phyloP scores from a whole-genome alignment of 768 basidiomycete genomes.

The Stropharia rugosoannulata region DNA sequence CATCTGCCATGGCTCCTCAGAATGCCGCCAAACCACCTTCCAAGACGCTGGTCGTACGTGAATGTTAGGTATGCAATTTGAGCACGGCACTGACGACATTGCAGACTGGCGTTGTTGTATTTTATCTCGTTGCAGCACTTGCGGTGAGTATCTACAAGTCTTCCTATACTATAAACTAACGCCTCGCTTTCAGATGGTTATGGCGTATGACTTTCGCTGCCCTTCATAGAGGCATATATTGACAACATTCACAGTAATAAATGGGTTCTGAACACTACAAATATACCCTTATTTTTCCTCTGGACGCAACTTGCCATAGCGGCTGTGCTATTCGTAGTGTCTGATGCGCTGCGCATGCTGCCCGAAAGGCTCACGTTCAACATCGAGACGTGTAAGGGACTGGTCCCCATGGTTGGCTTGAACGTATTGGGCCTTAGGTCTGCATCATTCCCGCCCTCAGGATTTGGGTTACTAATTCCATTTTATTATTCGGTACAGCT shows the following conservation, averaged over 20 bases:
- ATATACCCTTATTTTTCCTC: slow-evolving; percentile 84
- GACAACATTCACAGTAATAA: slow-evolving; percentile 60
- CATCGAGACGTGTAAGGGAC: slow-evolving; percentile 61
- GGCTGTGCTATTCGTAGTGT: slow-evolving; percentile 67
- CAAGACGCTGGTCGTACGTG: slow-evolving; percentile 45
- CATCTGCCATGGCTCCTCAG: slow-evolving; percentile 11
- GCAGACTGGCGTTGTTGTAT: slow-evolving; percentile 75
- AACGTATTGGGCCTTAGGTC: slow-evolving; percentile 86
- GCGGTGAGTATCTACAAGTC: slow-evolving; percentile 54
- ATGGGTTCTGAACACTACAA: slow-evolving; percentile 82
- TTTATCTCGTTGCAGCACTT: slow-evolving; percentile 88
- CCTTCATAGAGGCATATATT: neutral
- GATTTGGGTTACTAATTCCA: neutral
- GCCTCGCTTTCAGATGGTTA: slow-evolving; percentile 67
- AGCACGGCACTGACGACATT: neutral
- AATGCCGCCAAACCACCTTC: slow-evolving; percentile 32
- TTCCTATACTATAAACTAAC: neutral
- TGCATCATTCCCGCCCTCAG: slow-evolving; percentile 1
- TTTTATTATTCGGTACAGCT: slow-evolving; percentile 39
- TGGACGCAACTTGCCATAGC: slow-evolving; percentile 81
- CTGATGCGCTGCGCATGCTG: slow-evolving; percentile 60
- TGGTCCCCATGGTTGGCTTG: slow-evolving; percentile 71
- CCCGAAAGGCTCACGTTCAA: slow-evolving; percentile 70
- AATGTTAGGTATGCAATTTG: neutral
- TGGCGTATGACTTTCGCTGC: slow-evolving; percentile 56